These are phyloP conservation scores for Coniochaeta ligniaria DNA, from an alignment of 2,329 filamentous ascomycete genomes.

Conservation along the genomic window DNA sequence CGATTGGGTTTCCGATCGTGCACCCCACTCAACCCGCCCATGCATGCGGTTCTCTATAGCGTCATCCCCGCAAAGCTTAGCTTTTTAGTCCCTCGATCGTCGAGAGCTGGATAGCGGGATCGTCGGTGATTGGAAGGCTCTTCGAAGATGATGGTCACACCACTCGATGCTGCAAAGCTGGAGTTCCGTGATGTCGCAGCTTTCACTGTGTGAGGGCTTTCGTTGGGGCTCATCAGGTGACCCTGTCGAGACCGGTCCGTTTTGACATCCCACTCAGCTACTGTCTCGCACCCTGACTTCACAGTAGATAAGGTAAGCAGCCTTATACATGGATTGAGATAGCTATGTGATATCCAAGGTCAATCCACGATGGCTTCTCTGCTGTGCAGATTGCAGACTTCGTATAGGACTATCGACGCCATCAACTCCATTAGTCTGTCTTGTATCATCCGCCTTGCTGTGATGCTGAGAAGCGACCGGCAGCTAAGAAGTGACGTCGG, in stretches of 20 bases:
- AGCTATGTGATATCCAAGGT: not conserved
- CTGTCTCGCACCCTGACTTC: not conserved
- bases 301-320: not conserved
- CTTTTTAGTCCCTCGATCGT: not conserved
- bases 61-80: not conserved
- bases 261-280: not conserved
- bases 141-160: not conserved
- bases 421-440: too few species aligned
- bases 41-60: not conserved
- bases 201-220: too few species aligned
- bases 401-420: not conserved
- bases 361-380: not conserved
- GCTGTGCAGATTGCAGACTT: not conserved
- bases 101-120: not conserved
- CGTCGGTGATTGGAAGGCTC: not conserved
- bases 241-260: not conserved
- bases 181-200: too few species aligned
- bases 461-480: too few species aligned
- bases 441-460: too few species aligned
- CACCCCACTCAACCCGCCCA: not conserved
- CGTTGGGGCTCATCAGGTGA: not conserved
- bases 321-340: not conserved
- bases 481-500: too few species aligned
- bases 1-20: not conserved
- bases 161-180: not conserved